phyloP scores from a whole-genome alignment of 306 rosid species.

The Trifolium pratense region DNA sequence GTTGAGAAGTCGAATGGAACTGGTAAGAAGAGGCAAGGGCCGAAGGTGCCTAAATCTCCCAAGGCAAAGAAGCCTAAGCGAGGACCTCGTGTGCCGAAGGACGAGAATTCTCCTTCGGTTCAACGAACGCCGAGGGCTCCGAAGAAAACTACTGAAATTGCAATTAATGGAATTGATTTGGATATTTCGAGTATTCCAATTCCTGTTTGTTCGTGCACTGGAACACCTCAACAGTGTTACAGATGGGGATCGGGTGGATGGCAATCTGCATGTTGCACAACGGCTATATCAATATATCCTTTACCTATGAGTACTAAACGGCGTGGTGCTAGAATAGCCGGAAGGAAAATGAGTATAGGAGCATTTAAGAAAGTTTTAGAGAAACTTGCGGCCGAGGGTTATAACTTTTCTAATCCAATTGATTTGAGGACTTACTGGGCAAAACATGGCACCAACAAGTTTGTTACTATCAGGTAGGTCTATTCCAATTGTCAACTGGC shows the following conservation, averaged over 20 bases:
- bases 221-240: slow-evolving; percentile 85
- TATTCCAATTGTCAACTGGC: slow-evolving; percentile 44
- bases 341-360: slow-evolving; percentile 98
- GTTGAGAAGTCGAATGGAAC: slow-evolving; percentile 60
- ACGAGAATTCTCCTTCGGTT: slow-evolving; percentile 57
- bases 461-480: slow-evolving; percentile 94
- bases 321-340: slow-evolving; percentile 98
- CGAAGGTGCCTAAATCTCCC: slow-evolving; percentile 71
- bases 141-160: slow-evolving; percentile 78
- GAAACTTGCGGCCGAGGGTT: slow-evolving; percentile 94
- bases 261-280: slow-evolving; percentile 99
- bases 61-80: slow-evolving; percentile 82
- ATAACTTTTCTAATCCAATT: slow-evolving; percentile 86
- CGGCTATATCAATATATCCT: slow-evolving; percentile 82
- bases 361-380: slow-evolving; percentile 98
- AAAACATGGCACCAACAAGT: slow-evolving; percentile 98
- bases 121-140: slow-evolving; percentile 73
- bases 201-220: slow-evolving; percentile 96
- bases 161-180: slow-evolving; percentile 81
- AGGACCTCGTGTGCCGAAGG: slow-evolving; percentile 67
- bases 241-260: slow-evolving; percentile 99
- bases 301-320: slow-evolving; percentile 97
- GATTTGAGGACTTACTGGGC: slow-evolving; percentile 97
- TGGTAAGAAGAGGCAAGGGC: slow-evolving; percentile 72
- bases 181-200: slow-evolving; percentile 85